A percentile compares a stretch with the other conserved stretches of the same genome.
These are phyloP conservation scores for Dalbergia cultrata DNA, from an alignment of 306 rosid genomes.

Conservation along the genomic window DNA sequence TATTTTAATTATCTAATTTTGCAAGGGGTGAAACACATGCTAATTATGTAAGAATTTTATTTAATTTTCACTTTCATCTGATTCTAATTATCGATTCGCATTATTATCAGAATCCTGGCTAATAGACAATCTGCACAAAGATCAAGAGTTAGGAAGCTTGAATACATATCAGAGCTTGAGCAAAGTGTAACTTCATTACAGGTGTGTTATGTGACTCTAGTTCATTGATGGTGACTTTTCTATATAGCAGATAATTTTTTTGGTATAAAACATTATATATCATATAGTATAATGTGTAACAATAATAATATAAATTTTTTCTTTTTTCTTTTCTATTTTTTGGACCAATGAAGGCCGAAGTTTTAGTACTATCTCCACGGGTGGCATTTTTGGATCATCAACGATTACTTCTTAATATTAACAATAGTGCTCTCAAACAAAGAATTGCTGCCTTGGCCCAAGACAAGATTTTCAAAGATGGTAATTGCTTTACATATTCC, in stretches of 20 bases:
- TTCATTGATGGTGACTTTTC: not conserved
- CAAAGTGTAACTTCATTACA: conserved; percentile 90
- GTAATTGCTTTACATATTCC: conserved; percentile 49
- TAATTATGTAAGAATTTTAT: no score
- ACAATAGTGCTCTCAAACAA: conserved; percentile 97
- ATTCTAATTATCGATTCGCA: conserved; percentile 31
- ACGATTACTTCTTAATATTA: conserved; percentile 90
- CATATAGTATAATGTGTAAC: not conserved
- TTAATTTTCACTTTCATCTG: not conserved
- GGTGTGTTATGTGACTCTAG: conserved; percentile 45
- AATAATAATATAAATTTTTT: not conserved
- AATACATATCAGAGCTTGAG: conserved; percentile 94
- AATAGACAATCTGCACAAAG: conserved; percentile 98
- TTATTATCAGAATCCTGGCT: conserved; percentile 77
- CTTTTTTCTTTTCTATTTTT: not conserved
- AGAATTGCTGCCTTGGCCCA: conserved; percentile 95
- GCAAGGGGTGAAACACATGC: not conserved
- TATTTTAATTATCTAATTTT: not conserved
- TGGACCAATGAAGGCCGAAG: conserved; percentile 77
- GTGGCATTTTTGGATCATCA: conserved; percentile 95
- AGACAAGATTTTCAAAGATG: conserved; percentile 97
- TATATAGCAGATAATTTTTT: not conserved
- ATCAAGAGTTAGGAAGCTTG: conserved; percentile 96
- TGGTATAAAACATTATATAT: not conserved
- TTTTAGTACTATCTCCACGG: conserved; percentile 86